Percentiles rank a stretch among this genome's conserved stretches.
Conservation (phyloP, 345 rosid genomes). For the Eucalyptus rudis region DNA sequence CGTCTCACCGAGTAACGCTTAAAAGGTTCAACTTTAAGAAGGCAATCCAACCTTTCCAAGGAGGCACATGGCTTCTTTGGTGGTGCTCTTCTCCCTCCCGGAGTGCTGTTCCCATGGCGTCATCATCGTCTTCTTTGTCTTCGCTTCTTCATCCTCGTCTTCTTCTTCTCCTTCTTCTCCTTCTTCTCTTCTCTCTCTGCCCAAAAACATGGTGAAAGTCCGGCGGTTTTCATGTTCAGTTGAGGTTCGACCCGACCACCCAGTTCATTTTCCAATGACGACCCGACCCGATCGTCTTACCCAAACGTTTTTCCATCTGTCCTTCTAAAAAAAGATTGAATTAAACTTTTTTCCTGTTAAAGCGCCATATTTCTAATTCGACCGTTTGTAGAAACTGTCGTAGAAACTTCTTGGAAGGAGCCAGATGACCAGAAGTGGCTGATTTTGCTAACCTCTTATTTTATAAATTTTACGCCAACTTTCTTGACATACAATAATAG, state of each 20-base stretch:
- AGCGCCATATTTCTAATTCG: background rate
- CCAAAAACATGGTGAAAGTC: background rate
- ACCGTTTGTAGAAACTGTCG: background rate
- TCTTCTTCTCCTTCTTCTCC: background rate
- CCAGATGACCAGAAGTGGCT: no score
- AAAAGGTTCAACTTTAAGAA: background rate
- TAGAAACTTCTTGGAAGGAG: background rate
- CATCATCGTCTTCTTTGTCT: conserved; percentile 5
- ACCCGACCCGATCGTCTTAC: background rate
- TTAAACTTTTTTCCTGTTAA: background rate
- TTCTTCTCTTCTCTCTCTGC: background rate
- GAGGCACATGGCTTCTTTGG: conserved; percentile 64
- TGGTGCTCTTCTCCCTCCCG: conserved; percentile 90
- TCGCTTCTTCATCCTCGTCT: background rate
- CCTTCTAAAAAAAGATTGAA: background rate
- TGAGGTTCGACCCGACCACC: background rate
- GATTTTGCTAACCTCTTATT: no score
- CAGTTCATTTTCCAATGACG: background rate
- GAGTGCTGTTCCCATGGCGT: conserved; percentile 79
- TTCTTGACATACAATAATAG: no score
- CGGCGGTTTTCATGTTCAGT: background rate
- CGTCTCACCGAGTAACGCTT: background rate
- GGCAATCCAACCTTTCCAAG: conserved; percentile 44
- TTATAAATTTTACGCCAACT: no score
- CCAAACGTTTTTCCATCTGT: background rate